These are phyloP conservation scores for Tuber aestivum DNA, from an alignment of 495 filamentous ascomycete genomes.

Conservation along the genomic window DNA sequence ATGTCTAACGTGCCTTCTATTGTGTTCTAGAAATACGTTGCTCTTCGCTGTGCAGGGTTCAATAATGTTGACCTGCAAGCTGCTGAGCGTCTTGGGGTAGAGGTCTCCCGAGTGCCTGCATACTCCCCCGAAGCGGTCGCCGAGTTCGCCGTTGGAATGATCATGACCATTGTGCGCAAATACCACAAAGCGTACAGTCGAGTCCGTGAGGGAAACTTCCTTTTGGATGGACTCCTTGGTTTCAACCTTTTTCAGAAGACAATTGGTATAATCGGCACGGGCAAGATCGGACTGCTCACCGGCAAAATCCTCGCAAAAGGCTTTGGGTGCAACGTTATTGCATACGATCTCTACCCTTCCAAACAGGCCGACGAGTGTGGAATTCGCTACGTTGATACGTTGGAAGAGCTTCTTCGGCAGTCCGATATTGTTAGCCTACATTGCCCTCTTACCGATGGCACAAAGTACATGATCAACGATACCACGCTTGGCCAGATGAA, in stretches of 20 bases:
- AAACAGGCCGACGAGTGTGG: constrained; percentile 52
- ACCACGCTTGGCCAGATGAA: constrained; percentile 53
- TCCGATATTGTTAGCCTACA: constrained; percentile 60
- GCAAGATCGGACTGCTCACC: constrained; percentile 52
- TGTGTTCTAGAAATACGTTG: constrained; percentile 35
- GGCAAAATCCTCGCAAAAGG: constrained; percentile 54
- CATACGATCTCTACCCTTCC: constrained; percentile 53
- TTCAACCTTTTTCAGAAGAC: constrained; percentile 58
- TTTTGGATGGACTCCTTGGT: constrained; percentile 59
- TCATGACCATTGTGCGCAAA: constrained; percentile 64
- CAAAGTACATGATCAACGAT: constrained; percentile 57
- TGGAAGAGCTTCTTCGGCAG: constrained; percentile 52
- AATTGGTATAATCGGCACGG: constrained; percentile 53
- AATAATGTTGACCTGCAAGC: constrained; percentile 60
- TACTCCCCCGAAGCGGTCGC: constrained; percentile 69
- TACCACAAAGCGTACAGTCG: constrained; percentile 67
- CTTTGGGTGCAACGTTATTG: constrained; percentile 59
- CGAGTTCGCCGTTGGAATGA: constrained; percentile 62
- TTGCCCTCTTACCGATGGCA: constrained; percentile 57
- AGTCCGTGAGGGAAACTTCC: constrained; percentile 67
- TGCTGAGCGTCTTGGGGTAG: constrained; percentile 55
- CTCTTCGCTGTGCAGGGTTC: constrained; percentile 63
- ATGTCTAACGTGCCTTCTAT: neutral
- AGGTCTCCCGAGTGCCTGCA: constrained; percentile 61
- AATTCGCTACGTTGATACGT: constrained; percentile 47